Evolutionary conservation across 2,329 filamentous ascomycete genomes (phyloP).

Genomic region (Aspergillus ustus): DNA sequence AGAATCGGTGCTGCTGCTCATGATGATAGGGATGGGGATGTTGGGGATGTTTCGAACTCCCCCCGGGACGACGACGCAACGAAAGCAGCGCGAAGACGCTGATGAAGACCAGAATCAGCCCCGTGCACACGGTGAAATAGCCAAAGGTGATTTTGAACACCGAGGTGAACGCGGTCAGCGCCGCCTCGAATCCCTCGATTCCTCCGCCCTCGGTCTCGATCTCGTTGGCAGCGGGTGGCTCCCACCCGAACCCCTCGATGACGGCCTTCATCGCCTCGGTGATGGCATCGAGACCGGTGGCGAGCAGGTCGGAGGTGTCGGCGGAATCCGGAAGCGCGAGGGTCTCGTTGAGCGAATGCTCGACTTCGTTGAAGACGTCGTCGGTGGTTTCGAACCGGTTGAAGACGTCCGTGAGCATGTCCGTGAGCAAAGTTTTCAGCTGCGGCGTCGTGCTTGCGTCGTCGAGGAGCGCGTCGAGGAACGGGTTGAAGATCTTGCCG

Average conservation of each 20-base stretch:
- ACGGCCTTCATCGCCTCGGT: not conserved
- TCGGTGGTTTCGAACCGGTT: not conserved
- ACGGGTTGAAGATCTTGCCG: not conserved
- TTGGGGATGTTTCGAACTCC: no score
- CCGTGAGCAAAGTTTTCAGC: not conserved
- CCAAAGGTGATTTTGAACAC: not conserved
- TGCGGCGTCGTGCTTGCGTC: not conserved
- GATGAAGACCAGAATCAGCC: not conserved
- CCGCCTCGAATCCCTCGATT: not conserved
- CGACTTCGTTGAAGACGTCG: not conserved
- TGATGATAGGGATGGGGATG: no score
- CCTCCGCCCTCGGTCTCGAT: not conserved
- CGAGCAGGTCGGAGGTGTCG: not conserved
- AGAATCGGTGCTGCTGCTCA: no score
- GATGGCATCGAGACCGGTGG: not conserved
- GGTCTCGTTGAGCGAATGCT: not conserved
- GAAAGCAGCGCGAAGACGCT: conserved; percentile 1
- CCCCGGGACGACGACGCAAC: no score
- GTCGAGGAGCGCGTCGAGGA: not conserved
- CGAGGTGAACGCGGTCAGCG: not conserved
- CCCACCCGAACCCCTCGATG: conserved; percentile 2
- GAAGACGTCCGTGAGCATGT: not conserved
- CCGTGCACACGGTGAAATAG: not conserved
- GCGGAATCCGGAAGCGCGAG: not conserved
- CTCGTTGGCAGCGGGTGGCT: no score